phyloP scores from a whole-genome alignment of 164 flowering plant species.

The Aristolochia fimbriata region DNA sequence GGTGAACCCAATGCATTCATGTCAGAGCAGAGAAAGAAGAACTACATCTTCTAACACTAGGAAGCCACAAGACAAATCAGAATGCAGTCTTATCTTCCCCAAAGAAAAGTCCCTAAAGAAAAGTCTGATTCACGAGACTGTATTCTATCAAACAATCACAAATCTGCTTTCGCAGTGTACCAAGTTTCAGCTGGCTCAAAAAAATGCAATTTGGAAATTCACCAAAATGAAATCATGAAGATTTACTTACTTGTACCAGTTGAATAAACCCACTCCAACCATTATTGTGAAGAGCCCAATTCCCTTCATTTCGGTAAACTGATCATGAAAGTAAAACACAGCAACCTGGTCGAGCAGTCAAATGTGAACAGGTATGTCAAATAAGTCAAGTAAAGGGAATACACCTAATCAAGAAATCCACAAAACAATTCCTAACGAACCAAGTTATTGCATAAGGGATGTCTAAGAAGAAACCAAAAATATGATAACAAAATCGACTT shows the following conservation, averaged over 20 bases:
- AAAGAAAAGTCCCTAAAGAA: too few relatives aligned
- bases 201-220: not conserved
- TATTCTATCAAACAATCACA: not conserved
- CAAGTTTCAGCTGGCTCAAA: not conserved
- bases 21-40: too few relatives aligned
- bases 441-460: too few relatives aligned
- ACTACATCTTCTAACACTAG: too few relatives aligned
- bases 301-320: constrained; percentile 90
- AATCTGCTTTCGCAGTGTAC: not conserved
- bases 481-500: too few relatives aligned
- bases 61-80: too few relatives aligned
- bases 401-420: too few relatives aligned
- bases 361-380: not conserved
- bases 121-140: not conserved
- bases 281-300: constrained; percentile 72
- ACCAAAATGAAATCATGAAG: not conserved
- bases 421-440: too few relatives aligned
- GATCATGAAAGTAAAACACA: constrained; percentile 91
- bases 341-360: constrained; percentile 52
- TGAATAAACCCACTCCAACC: constrained; percentile 91
- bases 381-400: too few relatives aligned
- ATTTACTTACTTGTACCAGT: constrained; percentile 95
- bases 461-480: too few relatives aligned
- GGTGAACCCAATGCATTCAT: too few relatives aligned
- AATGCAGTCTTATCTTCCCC: too few relatives aligned